Evolutionary conservation across 495 filamentous ascomycete species (phyloP).

Genomic region (Penicillium crystallinum): DNA sequence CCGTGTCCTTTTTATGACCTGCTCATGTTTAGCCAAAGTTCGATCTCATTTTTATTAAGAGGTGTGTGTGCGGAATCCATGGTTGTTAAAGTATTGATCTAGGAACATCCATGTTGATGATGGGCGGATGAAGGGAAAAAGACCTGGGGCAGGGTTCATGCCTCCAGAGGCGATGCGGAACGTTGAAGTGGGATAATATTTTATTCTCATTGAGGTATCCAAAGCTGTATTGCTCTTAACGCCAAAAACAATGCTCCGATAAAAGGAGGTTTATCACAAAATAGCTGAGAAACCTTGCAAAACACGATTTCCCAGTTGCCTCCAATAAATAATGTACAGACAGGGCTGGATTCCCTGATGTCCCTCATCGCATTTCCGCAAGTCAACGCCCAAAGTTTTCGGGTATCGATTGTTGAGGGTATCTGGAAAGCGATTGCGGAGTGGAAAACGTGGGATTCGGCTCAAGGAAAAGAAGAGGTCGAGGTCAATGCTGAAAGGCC

Average conservation of each 20-base stretch:
- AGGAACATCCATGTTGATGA: not conserved
- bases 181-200: constrained; percentile 13
- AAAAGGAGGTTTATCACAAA: constrained; percentile 13
- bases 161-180: constrained; percentile 1
- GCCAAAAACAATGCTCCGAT: constrained; percentile 29
- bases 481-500: not conserved
- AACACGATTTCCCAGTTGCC: not conserved
- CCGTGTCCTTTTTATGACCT: not conserved
- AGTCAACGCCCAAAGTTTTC: not conserved
- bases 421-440: not conserved
- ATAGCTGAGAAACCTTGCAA: constrained; percentile 6
- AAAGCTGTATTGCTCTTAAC: constrained; percentile 24
- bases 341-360: constrained; percentile 1
- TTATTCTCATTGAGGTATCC: constrained; percentile 25
- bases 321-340: constrained; percentile 26
- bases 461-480: not conserved
- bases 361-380: not conserved
- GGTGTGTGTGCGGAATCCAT: not conserved
- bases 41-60: not conserved
- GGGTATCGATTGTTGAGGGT: not conserved
- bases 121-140: not conserved
- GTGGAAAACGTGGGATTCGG: not conserved
- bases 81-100: not conserved
- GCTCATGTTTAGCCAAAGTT: not conserved
- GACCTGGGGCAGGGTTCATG: not conserved